These are phyloP conservation scores for Gossypium schwendimanii DNA, from an alignment of 441 rosid genomes.

Conservation along the genomic window DNA sequence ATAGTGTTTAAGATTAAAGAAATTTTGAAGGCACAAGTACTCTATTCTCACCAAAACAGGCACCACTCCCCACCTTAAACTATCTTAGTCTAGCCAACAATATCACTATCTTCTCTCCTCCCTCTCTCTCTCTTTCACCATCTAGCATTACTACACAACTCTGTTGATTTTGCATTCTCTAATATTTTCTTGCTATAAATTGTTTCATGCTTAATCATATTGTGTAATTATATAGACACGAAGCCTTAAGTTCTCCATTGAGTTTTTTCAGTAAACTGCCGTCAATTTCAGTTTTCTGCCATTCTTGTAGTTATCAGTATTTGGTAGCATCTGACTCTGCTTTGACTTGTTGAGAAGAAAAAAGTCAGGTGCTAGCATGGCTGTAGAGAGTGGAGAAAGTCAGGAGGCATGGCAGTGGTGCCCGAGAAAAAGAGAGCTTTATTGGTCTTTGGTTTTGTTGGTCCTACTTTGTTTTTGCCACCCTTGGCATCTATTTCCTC, in stretches of 20 bases:
- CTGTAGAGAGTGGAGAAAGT: neutral
- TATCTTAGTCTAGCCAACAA: neutral
- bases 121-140: neutral
- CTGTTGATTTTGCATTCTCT: neutral
- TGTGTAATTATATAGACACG: neutral
- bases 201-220: neutral
- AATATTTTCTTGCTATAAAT: neutral
- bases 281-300: neutral
- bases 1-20: neutral
- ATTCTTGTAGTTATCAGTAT: neutral
- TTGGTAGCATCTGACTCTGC: neutral
- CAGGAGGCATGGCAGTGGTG: neutral
- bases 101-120: neutral
- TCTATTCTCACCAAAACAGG: neutral
- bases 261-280: neutral
- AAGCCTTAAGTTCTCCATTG: neutral
- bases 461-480: neutral
- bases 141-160: neutral
- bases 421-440: neutral
- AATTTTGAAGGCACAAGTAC: neutral
- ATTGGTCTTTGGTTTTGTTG: neutral
- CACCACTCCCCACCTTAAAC: neutral
- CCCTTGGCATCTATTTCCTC: neutral
- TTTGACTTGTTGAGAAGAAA: neutral
- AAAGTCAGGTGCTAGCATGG: neutral